Evolutionary conservation across 2,329 filamentous ascomycete species (phyloP).

Genomic region (Ambrosiella cleistominuta): DNA sequence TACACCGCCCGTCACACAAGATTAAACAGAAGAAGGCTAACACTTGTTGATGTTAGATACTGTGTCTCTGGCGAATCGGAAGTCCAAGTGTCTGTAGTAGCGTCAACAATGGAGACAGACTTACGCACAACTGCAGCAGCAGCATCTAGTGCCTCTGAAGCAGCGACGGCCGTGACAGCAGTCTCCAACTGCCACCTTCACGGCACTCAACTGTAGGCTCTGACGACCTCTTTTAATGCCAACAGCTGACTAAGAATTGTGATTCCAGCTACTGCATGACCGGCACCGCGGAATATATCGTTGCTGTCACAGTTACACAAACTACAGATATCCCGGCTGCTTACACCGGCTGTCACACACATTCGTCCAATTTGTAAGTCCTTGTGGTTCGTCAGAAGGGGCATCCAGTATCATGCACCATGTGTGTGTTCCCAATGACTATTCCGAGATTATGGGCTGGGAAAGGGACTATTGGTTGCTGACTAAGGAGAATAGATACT

Average conservation of each 20-base stretch:
- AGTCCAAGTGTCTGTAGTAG: conserved; percentile 21
- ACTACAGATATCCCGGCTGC: conserved; percentile 38
- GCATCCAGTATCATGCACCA: no score
- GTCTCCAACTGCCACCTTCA: conserved; percentile 27
- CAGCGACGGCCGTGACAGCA: conserved; percentile 19
- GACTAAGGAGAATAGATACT: conserved; percentile 32
- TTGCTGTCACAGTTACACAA: conserved; percentile 32
- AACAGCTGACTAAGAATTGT: neutral
- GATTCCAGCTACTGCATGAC: conserved; percentile 27
- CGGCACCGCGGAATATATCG: conserved; percentile 25
- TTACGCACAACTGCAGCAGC: conserved; percentile 8
- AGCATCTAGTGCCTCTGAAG: conserved; percentile 1
- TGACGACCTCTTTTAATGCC: neutral
- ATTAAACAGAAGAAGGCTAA: neutral
- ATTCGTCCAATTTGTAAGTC: conserved; percentile 38
- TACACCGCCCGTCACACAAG: neutral
- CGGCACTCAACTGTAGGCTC: conserved; percentile 22
- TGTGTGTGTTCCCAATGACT: neutral
- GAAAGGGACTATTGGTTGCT: neutral
- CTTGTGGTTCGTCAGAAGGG: neutral
- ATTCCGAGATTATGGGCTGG: neutral
- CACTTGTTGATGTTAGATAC: neutral
- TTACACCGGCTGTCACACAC: conserved; percentile 48
- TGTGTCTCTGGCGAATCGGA: conserved; percentile 28
- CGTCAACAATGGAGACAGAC: conserved; percentile 11